phyloP scores from a whole-genome alignment of 345 rosid genomes.

The Salix brachista region DNA sequence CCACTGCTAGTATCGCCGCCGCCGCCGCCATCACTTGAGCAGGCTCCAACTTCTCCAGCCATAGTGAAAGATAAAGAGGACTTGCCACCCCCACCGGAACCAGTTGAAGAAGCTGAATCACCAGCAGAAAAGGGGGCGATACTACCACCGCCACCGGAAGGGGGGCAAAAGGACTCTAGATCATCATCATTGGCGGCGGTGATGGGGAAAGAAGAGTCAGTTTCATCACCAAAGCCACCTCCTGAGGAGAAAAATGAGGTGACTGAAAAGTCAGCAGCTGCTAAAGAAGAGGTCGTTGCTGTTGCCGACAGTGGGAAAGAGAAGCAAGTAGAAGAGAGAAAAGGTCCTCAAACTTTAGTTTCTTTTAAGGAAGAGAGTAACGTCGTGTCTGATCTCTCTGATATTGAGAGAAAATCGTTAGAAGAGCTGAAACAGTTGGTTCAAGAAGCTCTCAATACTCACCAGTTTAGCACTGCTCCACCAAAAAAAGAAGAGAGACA shows the following conservation, averaged over 20 bases:
- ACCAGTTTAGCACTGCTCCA: constrained; percentile 43
- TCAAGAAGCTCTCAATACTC: constrained; percentile 51
- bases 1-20: constrained; percentile 6
- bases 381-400: constrained; percentile 50
- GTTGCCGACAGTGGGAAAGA: constrained; percentile 6
- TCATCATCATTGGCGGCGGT: constrained; percentile 36
- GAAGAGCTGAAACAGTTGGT: constrained; percentile 56
- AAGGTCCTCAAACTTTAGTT: constrained; percentile 30
- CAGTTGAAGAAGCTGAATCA: not conserved
- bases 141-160: constrained; percentile 1
- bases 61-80: not conserved
- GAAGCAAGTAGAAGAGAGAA: constrained; percentile 18
- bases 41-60: not conserved
- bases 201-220: constrained; percentile 46
- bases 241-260: not conserved
- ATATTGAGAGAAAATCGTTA: constrained; percentile 49
- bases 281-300: constrained; percentile 21
- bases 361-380: constrained; percentile 74
- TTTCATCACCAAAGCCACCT: not conserved
- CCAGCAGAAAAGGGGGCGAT: not conserved
- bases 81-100: not conserved
- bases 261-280: not conserved
- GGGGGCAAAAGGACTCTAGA: not conserved
- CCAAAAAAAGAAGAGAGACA: constrained; percentile 9
- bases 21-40: not conserved